Conservation (phyloP, 2,329 filamentous ascomycete species). For the Aspergillus japonicus region DNA sequence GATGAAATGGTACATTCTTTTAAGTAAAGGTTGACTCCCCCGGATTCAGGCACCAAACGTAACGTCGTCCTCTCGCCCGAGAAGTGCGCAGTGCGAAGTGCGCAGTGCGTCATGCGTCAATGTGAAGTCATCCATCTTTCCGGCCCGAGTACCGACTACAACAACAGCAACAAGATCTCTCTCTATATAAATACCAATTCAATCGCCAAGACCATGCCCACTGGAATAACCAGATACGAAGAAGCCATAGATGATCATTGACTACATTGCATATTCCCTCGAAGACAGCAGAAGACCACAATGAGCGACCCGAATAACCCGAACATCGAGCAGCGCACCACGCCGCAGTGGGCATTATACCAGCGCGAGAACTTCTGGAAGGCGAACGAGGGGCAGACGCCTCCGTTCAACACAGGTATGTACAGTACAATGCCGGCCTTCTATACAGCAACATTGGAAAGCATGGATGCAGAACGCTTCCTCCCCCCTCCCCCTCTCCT, state of each 20-base stretch:
- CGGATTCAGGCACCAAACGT: neutral
- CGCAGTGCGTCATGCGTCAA: constrained; percentile 19
- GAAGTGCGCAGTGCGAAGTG: neutral
- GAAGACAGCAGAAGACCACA: neutral
- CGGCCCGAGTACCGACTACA: too few species aligned
- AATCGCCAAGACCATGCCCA: too few species aligned
- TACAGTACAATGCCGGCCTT: neutral
- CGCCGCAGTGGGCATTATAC: constrained; percentile 56
- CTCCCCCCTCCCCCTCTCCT: too few species aligned
- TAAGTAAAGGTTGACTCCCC: neutral
- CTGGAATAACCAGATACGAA: too few species aligned
- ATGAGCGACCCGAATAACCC: constrained; percentile 52
- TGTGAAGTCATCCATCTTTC: constrained; percentile 31
- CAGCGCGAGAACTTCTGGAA: constrained; percentile 58
- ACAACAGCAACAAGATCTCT: too few species aligned
- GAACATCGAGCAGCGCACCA: constrained; percentile 51
- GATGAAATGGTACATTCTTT: too few species aligned
- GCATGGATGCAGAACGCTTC: too few species aligned
- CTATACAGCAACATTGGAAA: too few species aligned
- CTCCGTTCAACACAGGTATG: constrained; percentile 54
- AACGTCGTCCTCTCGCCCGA: constrained; percentile 13
- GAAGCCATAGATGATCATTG: neutral
- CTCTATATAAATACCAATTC: neutral
- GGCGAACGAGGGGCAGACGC: constrained; percentile 50
- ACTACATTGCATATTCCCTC: too few species aligned